Evolutionary conservation across 140 eudicot genomes (phyloP).

Genomic region (Bidens hawaiensis): DNA sequence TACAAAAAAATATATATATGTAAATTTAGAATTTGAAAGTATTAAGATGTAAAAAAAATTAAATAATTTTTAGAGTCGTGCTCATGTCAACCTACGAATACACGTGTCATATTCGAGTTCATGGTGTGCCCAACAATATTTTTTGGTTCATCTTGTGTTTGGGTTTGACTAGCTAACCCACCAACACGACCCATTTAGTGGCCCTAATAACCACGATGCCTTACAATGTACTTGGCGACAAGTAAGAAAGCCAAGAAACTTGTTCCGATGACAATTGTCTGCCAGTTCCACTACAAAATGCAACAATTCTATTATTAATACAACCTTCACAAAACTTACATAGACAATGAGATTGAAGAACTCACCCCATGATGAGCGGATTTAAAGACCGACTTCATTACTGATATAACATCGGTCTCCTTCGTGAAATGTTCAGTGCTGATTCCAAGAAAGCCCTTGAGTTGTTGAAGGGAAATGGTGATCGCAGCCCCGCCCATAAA

Average conservation of each 20-base stretch:
- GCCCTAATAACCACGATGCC: slow-evolving; percentile 3
- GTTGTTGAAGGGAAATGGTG: slow-evolving; percentile 81
- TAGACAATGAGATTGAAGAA: background rate
- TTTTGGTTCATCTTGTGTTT: too few relatives aligned
- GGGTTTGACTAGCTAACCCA: too few relatives aligned
- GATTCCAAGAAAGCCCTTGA: slow-evolving; percentile 83
- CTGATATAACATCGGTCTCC: slow-evolving; percentile 64
- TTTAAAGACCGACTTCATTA: slow-evolving; percentile 57
- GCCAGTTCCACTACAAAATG: slow-evolving; percentile 85
- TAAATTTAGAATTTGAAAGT: too few relatives aligned
- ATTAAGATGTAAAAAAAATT: too few relatives aligned
- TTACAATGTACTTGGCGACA: slow-evolving; percentile 67
- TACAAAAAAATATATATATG: too few relatives aligned
- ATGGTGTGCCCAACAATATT: too few relatives aligned
- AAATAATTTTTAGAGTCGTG: too few relatives aligned
- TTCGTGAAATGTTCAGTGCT: slow-evolving; percentile 56
- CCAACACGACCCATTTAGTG: too few relatives aligned
- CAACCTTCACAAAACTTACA: background rate
- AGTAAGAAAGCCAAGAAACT: slow-evolving; percentile 67
- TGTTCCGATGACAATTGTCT: slow-evolving; percentile 68
- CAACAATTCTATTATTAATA: background rate
- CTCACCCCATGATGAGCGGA: slow-evolving; percentile 47
- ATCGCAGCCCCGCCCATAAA: slow-evolving; percentile 98
- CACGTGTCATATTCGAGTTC: too few relatives aligned
- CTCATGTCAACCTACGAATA: too few relatives aligned